Percentiles rank a stretch among this genome's conserved stretches.
Conservation (phyloP, 495 filamentous ascomycete genomes). For the Daldinia grandis region DNA sequence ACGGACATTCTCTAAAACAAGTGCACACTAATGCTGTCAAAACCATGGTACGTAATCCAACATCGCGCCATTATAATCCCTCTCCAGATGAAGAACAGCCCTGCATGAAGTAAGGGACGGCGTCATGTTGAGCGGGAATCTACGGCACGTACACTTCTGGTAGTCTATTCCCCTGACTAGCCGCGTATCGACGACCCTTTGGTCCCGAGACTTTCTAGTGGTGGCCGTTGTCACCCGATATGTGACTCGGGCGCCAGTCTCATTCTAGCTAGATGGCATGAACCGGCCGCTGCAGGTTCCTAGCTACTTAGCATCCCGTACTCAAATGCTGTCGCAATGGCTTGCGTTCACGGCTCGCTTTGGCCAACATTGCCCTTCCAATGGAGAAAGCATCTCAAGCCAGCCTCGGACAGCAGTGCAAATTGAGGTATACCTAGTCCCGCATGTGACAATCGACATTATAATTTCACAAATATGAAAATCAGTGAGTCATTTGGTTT, state of each 20-base stretch:
- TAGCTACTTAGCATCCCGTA: neutral
- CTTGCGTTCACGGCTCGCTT: slow-evolving; percentile 8
- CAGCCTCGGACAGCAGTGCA: slow-evolving; percentile 1
- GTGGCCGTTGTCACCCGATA: slow-evolving; percentile 11
- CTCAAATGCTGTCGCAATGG: slow-evolving; percentile 3
- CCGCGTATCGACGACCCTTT: neutral
- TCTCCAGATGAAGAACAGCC: slow-evolving; percentile 25
- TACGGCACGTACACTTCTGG: slow-evolving; percentile 29
- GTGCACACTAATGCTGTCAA: slow-evolving; percentile 3
- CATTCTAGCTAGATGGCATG: neutral
- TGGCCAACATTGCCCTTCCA: slow-evolving; percentile 7
- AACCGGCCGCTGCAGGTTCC: neutral
- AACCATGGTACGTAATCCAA: slow-evolving; percentile 12
- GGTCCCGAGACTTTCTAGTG: neutral
- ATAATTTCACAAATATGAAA: slow-evolving; percentile 11
- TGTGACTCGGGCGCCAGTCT: slow-evolving; percentile 9
- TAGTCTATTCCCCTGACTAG: neutral
- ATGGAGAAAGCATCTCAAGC: neutral
- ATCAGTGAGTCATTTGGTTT: slow-evolving; percentile 8
- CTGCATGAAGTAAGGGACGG: slow-evolving; percentile 36
- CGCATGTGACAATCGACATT: slow-evolving; percentile 10
- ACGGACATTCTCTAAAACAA: slow-evolving; percentile 1
- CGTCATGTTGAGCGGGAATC: slow-evolving; percentile 29
- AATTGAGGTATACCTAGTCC: neutral
- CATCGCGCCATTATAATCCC: slow-evolving; percentile 12